Evolutionary conservation across 257 asterid genomes (phyloP).

Genomic region (Salvia miltiorrhiza): DNA sequence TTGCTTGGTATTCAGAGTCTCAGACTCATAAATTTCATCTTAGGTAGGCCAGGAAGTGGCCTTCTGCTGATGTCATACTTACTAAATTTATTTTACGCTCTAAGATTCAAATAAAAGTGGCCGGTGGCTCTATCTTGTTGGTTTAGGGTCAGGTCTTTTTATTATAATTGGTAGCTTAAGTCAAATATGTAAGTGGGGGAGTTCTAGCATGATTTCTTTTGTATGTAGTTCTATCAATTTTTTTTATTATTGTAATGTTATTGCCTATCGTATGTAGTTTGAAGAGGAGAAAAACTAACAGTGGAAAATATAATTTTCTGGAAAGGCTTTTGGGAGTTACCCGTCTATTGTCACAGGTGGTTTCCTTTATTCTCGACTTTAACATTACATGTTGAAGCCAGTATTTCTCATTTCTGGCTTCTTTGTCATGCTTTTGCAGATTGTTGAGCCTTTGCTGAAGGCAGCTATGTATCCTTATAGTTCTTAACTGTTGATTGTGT

Average conservation of each 20-base stretch:
- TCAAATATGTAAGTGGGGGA: not conserved
- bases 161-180: not conserved
- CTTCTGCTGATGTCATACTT: not conserved
- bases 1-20: not conserved
- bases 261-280: constrained; percentile 40
- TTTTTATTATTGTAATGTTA: not conserved
- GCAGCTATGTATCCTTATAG: constrained; percentile 79
- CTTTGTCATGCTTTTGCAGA: constrained; percentile 45
- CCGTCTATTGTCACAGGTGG: constrained; percentile 64
- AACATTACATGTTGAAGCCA: not conserved
- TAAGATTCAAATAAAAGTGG: not conserved
- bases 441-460: constrained; percentile 83
- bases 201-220: not conserved
- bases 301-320: constrained; percentile 61
- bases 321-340: constrained; percentile 85
- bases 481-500: constrained; percentile 1
- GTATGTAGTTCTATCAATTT: not conserved
- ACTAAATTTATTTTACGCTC: not conserved
- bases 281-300: constrained; percentile 58
- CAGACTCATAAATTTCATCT: not conserved
- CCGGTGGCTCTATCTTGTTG: not conserved
- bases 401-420: constrained; percentile 3
- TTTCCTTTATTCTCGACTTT: not conserved
- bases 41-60: not conserved
- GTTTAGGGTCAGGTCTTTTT: not conserved